phyloP scores from a whole-genome alignment of 306 rosid species.

The Senna siamea region DNA sequence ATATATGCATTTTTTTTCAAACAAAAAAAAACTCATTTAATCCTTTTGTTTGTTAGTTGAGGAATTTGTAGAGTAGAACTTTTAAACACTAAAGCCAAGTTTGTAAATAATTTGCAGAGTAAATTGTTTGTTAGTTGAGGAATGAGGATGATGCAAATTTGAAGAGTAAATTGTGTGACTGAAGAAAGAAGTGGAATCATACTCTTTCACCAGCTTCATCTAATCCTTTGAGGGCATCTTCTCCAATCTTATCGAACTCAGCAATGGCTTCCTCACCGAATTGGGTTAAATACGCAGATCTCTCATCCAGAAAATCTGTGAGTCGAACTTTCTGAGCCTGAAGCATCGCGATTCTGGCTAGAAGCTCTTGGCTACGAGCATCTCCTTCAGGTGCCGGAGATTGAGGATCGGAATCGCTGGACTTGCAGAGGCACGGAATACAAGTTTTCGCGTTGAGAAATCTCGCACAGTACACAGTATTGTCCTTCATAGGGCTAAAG shows the following conservation, averaged over 20 bases:
- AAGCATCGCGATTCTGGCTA: constrained; percentile 79
- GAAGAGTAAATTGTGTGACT: too few relatives aligned
- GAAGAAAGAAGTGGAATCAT: constrained; percentile 7
- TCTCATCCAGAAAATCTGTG: constrained; percentile 72
- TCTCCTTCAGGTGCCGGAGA: constrained; percentile 67
- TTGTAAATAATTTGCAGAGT: too few relatives aligned
- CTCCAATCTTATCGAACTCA: constrained; percentile 81
- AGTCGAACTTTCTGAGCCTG: constrained; percentile 84
- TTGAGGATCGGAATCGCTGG: constrained; percentile 58
- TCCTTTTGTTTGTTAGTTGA: too few relatives aligned
- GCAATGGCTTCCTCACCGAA: constrained; percentile 81
- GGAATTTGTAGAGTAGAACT: too few relatives aligned
- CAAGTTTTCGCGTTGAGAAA: constrained; percentile 46
- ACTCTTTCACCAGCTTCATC: constrained; percentile 83
- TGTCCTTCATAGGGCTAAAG: constrained; percentile 43
- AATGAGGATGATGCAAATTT: too few relatives aligned
- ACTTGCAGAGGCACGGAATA: constrained; percentile 56
- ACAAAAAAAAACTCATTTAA: too few relatives aligned
- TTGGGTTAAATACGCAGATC: constrained; percentile 68
- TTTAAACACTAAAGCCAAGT: too few relatives aligned
- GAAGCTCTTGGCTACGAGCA: constrained; percentile 68
- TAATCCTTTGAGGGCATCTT: constrained; percentile 79
- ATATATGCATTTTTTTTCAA: too few relatives aligned
- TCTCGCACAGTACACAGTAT: constrained; percentile 34
- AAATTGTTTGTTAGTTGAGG: too few relatives aligned